Evolutionary conservation across 108 stramenopile genomes (phyloP), one percentile per base, ranked within the genome.

Genomic region (Bacterosira constricta): DNA sequence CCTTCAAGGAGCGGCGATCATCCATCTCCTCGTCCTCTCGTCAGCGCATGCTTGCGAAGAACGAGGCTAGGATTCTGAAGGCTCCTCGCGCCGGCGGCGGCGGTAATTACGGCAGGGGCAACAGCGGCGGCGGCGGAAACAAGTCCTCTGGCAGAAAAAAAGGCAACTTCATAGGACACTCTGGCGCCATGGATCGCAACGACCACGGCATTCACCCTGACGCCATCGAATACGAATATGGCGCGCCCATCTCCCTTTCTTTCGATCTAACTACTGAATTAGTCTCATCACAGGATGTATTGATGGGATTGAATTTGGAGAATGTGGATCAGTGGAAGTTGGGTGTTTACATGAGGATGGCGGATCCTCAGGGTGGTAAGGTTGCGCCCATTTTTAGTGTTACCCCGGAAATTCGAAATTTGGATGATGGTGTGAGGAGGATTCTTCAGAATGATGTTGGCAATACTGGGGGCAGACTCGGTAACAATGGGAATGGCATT

Each of bases 341-440:
- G 1, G 65, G 74, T 0, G 30, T 75, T 6, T 75, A 47, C 46
- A 66, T 67, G 74, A 39, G 50, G 44, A 66, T 75, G 74, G 54
- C 74, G 21, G 25, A 53, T 52, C 74, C 74, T 37, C 74, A 75
- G 25, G 50, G 46, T 11, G 74, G 74, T 21, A 57, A 23, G 30
- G 29, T 73, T 1, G 26, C 0, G 3, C 45, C 72, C 13, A 27
- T 73, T 8, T 6, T 34, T 8, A 20, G 13, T 18, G 54, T 68
- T 17, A 38, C 30, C 15, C 31, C 38, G 6, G 13, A 23, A 17
- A 12, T 32, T 34, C 17, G 36, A 6, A 29, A 15, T 37, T 15
- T 34, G 7, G 11, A 17, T 4, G 20, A 12, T 18, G 21, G 32
- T 6, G 4, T 36, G 35, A 36, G 21, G 11, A 26, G 11, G 15